These are phyloP conservation scores for Orobanche coerulescens DNA, from an alignment of 257 asterid species.

Conservation along the genomic window DNA sequence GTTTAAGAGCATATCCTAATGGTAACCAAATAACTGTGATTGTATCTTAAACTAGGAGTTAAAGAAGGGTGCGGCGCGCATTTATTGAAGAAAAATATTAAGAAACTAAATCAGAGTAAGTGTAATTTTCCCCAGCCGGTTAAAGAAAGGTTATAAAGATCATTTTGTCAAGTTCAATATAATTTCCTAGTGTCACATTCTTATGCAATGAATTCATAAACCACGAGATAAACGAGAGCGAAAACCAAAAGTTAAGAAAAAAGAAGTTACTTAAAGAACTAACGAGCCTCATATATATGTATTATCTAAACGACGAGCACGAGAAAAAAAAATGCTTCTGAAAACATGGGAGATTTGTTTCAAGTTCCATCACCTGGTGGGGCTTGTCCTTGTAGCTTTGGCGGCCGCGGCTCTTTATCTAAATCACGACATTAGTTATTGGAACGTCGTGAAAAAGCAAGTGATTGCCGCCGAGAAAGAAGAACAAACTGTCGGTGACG, in stretches of 20 bases:
- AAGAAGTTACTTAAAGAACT: not conserved
- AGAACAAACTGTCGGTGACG: no score
- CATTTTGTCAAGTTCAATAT: not conserved
- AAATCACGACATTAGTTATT: not conserved
- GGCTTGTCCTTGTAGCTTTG: constrained; percentile 16
- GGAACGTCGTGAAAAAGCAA: not conserved
- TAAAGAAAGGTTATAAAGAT: not conserved
- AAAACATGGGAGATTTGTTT: constrained; percentile 7
- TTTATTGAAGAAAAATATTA: not conserved
- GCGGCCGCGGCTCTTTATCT: constrained; percentile 13
- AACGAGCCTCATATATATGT: not conserved
- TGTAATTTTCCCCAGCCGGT: not conserved
- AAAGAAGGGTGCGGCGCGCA: no score
- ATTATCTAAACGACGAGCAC: not conserved
- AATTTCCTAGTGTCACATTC: not conserved
- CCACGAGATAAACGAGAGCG: not conserved
- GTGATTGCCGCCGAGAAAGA: not conserved
- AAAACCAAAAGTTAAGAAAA: not conserved
- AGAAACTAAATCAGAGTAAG: not conserved
- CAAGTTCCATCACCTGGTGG: constrained; percentile 16
- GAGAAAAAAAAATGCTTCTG: not conserved
- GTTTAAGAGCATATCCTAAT: no score
- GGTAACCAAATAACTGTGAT: no score
- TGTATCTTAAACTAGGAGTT: no score
- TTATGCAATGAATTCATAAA: not conserved